A percentile compares a stretch with the other conserved stretches of the same genome.
phyloP scores from a whole-genome alignment of 116 monocot species.

The Thalassia testudinum region DNA sequence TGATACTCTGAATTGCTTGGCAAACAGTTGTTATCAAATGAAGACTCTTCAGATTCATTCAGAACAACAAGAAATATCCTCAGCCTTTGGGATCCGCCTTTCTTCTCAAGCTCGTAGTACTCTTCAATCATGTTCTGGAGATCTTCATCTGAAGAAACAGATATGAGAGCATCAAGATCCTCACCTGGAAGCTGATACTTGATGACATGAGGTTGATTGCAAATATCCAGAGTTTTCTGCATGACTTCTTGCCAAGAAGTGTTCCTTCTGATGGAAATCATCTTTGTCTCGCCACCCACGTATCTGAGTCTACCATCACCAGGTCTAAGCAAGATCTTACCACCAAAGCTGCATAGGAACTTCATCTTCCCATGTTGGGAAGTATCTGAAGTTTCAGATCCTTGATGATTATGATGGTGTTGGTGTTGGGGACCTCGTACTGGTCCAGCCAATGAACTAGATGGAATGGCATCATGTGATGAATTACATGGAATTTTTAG shows the following conservation, averaged over 20 bases:
- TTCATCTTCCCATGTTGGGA: slow-evolving; percentile 46
- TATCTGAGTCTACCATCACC: slow-evolving; percentile 81
- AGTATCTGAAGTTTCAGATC: slow-evolving; percentile 12
- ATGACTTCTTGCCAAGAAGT: slow-evolving; percentile 49
- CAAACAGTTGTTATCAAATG: slow-evolving; percentile 22
- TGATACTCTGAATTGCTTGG: slow-evolving; percentile 46
- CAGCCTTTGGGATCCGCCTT: slow-evolving; percentile 43
- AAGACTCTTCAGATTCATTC: slow-evolving; percentile 39
- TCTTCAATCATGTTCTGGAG: slow-evolving; percentile 97
- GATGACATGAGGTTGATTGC: slow-evolving; percentile 44
- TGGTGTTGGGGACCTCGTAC: too few relatives aligned
- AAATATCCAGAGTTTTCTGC: slow-evolving; percentile 55
- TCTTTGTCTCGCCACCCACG: slow-evolving; percentile 77
- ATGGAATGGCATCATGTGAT: slow-evolving; percentile 9
- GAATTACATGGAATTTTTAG: not conserved
- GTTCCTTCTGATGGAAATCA: slow-evolving; percentile 36
- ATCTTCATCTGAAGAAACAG: slow-evolving; percentile 85
- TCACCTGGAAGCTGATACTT: slow-evolving; percentile 94
- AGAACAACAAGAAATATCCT: slow-evolving; percentile 62
- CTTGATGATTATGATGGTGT: slow-evolving; percentile 5
- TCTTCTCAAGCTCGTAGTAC: slow-evolving; percentile 48
- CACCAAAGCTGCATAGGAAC: slow-evolving; percentile 88
- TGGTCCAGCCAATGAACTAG: slow-evolving; percentile 2
- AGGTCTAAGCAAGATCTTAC: slow-evolving; percentile 81
- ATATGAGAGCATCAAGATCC: slow-evolving; percentile 92